Percentiles rank a stretch among this genome's conserved stretches.
Conservation (phyloP, 73 alveolate species). For the Tetrahymena elliotti region DNA sequence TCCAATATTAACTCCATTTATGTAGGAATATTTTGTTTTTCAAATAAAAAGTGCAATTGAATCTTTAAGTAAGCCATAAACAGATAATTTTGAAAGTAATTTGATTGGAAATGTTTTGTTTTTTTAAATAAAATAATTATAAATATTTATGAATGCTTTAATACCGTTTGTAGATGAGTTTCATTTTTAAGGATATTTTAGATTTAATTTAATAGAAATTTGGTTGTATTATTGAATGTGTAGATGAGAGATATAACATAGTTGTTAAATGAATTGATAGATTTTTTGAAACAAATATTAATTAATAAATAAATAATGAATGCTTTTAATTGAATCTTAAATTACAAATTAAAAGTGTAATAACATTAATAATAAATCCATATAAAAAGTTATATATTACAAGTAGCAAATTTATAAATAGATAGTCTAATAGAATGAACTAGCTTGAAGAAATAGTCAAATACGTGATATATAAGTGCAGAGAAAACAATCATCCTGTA, state of each 20-base stretch:
- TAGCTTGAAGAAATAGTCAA: slow-evolving; percentile 78
- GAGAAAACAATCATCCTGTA: slow-evolving; percentile 84
- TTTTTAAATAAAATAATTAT: too few species aligned
- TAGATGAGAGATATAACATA: too few species aligned
- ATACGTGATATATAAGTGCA: slow-evolving; percentile 74
- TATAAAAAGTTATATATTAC: neutral
- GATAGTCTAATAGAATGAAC: slow-evolving; percentile 41
- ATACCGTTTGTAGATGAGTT: neutral
- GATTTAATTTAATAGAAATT: neutral
- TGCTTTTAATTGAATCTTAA: neutral
- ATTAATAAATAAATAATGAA: neutral
- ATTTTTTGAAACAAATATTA: neutral
- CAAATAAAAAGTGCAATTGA: too few species aligned
- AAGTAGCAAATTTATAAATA: neutral
- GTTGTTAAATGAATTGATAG: neutral
- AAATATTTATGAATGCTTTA: too few species aligned
- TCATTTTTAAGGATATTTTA: neutral
- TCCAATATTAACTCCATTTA: too few species aligned
- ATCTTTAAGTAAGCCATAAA: too few species aligned
- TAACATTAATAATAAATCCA: neutral
- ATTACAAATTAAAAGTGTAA: neutral
- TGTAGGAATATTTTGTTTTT: too few species aligned
- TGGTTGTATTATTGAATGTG: too few species aligned
- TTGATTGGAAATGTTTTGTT: too few species aligned
- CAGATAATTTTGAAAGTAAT: too few species aligned